Evolutionary conservation across 495 filamentous ascomycete species (phyloP), one percentile per base, ranked within the genome.

Genomic region (Pyronema domesticum): DNA sequence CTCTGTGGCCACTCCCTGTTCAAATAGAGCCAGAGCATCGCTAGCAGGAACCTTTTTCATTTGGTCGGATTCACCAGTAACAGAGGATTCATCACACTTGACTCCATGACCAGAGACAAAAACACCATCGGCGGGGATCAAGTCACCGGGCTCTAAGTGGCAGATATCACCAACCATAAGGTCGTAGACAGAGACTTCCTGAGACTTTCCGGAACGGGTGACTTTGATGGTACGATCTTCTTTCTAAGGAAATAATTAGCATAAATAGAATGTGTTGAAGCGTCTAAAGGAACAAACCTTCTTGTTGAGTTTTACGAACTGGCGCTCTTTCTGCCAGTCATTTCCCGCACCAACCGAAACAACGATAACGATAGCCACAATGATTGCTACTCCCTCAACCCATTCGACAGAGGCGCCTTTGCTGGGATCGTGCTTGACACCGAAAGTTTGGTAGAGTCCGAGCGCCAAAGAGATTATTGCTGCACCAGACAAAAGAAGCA

Each of bases 121-220:
- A 50, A 89, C 74, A n/a, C 84, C 84, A 61, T 89, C 84, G 0
- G 83, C 84, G 0, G 84, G 83, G 54, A 94, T 76, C 63, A 94
- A 74, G 62, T 95, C 87, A 55, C 89, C 89, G n/a, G 86, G 81
- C 65, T 93, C 85, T 30, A 94, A 67, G 57, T 82, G 76, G 57
- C 94, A 73, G 15, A 95, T 75, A 63, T 94, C 89, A 37, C 89
- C 89, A 14, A 83, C 88, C 5, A 88, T 72, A 36, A 95, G 67
- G 58, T 93, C 84, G 62, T 83, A 77, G 36, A 94, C 76, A 0
- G 82, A 86, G 35, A 95, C 80, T 68, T 86, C 82, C 44, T 72
- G 71, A 0, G 79, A 82, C 60, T 76, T 81, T 43, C 86, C 86
- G 3, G 83, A 89, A 13, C 86, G 80, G 42, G 83, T 73, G 14